Conservation (phyloP, 1,284 basidiomycete genomes). For the Trametes versicolor region DNA sequence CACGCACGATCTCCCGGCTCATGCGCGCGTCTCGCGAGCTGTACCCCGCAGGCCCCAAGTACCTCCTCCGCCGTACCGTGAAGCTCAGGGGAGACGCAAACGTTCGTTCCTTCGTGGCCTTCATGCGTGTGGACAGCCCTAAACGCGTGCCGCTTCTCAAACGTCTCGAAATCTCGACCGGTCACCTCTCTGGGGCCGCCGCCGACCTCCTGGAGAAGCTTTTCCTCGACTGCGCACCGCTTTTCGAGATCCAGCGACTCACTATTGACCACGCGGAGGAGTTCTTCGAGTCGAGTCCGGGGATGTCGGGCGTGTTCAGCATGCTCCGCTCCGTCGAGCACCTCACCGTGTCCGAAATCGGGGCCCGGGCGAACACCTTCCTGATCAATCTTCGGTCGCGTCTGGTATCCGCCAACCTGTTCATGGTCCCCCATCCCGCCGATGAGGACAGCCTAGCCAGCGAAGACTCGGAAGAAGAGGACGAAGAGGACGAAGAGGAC, state of each 20-base stretch:
- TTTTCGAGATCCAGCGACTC: not conserved
- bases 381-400: not conserved
- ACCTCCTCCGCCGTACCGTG: not conserved
- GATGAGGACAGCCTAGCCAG: not conserved
- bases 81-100: not conserved
- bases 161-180: conserved; percentile 5
- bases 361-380: not conserved
- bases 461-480: not conserved
- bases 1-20: not conserved
- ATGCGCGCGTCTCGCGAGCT: not conserved
- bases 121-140: not conserved
- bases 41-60: not conserved
- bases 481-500: no score
- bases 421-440: conserved; percentile 5
- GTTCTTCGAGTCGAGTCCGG: conserved; percentile 1
- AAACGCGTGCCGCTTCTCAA: not conserved
- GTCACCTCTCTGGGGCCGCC: not conserved
- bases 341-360: conserved; percentile 10
- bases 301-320: not conserved
- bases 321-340: conserved; percentile 5
- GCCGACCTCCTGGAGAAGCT: not conserved
- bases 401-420: conserved; percentile 11
- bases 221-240: not conserved
- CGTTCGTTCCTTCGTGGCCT: not conserved
- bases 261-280: conserved; percentile 10